phyloP scores from a whole-genome alignment of 2,329 filamentous ascomycete species.

The Beauveria australis region DNA sequence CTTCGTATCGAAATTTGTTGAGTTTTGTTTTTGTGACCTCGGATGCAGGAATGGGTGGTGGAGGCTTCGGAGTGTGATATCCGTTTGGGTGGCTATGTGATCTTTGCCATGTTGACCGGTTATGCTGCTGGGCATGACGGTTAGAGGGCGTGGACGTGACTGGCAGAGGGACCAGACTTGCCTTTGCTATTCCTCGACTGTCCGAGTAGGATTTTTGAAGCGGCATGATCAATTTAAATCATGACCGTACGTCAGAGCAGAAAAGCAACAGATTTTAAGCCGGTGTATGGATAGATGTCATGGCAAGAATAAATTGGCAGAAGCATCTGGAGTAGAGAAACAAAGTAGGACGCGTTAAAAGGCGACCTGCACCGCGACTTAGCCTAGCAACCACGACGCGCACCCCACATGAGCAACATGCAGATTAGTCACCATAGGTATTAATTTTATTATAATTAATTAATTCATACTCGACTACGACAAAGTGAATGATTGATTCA shows the following conservation, averaged over 20 bases:
- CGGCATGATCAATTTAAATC: constrained; percentile 21
- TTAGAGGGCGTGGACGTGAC: not conserved
- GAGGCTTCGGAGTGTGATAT: constrained; percentile 25
- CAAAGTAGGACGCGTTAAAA: constrained; percentile 7
- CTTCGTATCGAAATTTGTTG: constrained; percentile 43
- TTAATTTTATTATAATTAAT: too few species aligned
- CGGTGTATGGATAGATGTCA: not conserved
- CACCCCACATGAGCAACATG: not conserved
- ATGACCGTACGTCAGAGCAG: constrained; percentile 14
- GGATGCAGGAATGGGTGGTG: constrained; percentile 42
- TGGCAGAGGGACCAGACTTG: not conserved
- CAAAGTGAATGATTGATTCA: too few species aligned
- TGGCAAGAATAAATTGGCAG: not conserved
- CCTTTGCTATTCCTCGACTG: constrained; percentile 7
- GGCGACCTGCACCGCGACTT: constrained; percentile 5
- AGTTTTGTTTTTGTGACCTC: constrained; percentile 54
- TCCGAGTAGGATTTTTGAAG: constrained; percentile 11
- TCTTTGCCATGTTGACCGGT: constrained; percentile 43
- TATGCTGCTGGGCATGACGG: constrained; percentile 17
- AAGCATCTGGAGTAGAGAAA: not conserved
- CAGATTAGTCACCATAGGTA: too few species aligned
- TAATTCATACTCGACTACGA: too few species aligned
- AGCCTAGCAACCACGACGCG: constrained; percentile 10
- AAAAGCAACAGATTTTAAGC: not conserved
- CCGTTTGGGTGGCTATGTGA: constrained; percentile 42